These are phyloP conservation scores for Raddia distichophylla DNA, from an alignment of 176 grass and related monocot genomes.

Conservation along the genomic window DNA sequence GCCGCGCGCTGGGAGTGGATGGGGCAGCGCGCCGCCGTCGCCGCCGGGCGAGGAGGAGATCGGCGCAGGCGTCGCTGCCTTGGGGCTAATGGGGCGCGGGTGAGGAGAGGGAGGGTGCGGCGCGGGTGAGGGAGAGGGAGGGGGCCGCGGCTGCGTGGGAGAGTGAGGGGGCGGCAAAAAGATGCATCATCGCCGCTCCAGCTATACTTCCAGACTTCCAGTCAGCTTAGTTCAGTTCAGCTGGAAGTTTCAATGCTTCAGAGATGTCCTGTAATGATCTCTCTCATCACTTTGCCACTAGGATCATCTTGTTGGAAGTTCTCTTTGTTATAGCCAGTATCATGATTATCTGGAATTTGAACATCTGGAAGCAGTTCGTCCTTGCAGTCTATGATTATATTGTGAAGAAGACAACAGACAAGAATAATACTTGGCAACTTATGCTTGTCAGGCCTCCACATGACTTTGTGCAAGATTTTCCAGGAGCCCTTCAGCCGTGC, in stretches of 20 bases:
- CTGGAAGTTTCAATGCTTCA: constrained; percentile 29
- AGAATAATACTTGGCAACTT: constrained; percentile 97
- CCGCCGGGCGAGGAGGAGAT: too few relatives aligned
- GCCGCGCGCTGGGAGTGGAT: too few relatives aligned
- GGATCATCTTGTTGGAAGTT: constrained; percentile 63
- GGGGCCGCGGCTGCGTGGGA: too few relatives aligned
- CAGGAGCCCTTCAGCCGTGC: constrained; percentile 87
- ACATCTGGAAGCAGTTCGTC: constrained; percentile 70
- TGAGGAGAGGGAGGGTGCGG: too few relatives aligned
- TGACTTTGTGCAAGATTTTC: constrained; percentile 99
- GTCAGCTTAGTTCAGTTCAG: constrained; percentile 32
- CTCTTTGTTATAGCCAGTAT: constrained; percentile 72
- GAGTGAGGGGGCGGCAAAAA: not conserved
- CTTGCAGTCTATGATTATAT: constrained; percentile 85
- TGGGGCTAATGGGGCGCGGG: too few relatives aligned
- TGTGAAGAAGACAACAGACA: constrained; percentile 95
- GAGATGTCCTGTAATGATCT: constrained; percentile 68
- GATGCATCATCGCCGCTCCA: constrained; percentile 26
- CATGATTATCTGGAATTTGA: constrained; percentile 72
- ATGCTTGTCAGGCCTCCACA: constrained; percentile 97
- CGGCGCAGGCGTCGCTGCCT: too few relatives aligned
- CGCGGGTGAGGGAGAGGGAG: too few relatives aligned
- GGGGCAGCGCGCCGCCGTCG: too few relatives aligned
- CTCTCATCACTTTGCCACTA: constrained; percentile 72
- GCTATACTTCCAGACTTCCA: constrained; percentile 13